Base-by-base conservation (phyloP, 768 basidiomycete species). In the Inosperma sp. region DNA sequence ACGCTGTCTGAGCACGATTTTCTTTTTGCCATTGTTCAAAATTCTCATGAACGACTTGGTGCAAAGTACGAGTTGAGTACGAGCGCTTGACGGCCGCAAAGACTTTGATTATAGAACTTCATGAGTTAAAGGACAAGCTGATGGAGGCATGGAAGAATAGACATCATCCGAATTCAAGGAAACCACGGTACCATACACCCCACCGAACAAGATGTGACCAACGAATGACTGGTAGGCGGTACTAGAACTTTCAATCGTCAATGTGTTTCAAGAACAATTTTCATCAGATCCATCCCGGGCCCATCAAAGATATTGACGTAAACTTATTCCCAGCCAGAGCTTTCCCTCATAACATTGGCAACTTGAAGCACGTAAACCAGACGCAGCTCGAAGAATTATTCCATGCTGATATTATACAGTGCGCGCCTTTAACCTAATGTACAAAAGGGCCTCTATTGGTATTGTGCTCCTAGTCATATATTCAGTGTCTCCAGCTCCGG, bases 341-440 rank as follows among this genome's bases (percentile, higher is more conserved):
- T n/a, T n/a, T n/a, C n/a, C n/a, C n/a, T n/a, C n/a, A n/a, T n/a
- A n/a, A n/a, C n/a, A n/a, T n/a, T n/a, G n/a, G n/a, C n/a, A n/a
- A n/a, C n/a, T n/a, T n/a, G n/a, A 56, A 8, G 12, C 0, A 26
- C 26, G 23, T 17, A 29, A 23, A 48, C 36, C 34, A 14, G 33
- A 27, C 23, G 30, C 48, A 39, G 40, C 41, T 53, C 31, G 3
- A 19, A 16, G n/a, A 49, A 7, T 53, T 53, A 16, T 53, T 53
- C 22, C 37, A 2, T 14, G 13, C 22, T 27, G 34, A 54, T 44
- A 54, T 39, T 41, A 48, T 54, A n/a, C n/a, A n/a, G 37, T 45
- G 12, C 3, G 30, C 33, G 19, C n/a, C n/a, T n/a, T 45, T 16
- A n/a, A 9, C 27, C 43, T 30, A 45, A 1, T 31, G 5, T 7